phyloP scores from a whole-genome alignment of 1,139 yeast species.

The Geotrichum cucujoidarum region DNA sequence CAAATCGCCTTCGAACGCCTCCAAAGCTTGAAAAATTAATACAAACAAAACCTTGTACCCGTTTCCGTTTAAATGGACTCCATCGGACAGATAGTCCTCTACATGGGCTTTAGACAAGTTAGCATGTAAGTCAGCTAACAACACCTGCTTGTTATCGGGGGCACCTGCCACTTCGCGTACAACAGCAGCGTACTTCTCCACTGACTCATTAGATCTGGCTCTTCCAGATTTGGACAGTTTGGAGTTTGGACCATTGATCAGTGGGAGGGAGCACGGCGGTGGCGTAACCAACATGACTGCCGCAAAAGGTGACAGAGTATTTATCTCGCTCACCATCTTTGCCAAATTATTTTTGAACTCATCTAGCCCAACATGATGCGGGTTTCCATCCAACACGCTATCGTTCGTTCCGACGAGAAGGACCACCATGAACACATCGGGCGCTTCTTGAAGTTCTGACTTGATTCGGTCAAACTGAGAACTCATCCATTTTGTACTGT shows the following conservation, averaged over 20 bases:
- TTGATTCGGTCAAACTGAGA: constrained; percentile 12
- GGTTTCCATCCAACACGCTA: constrained; percentile 22
- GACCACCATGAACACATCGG: constrained; percentile 15
- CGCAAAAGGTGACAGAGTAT: constrained; percentile 1
- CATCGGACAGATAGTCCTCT: constrained; percentile 18
- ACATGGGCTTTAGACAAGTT: constrained; percentile 3
- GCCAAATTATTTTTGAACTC: constrained; percentile 12
- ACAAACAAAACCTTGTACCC: constrained; percentile 18
- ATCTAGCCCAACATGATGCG: constrained; percentile 20
- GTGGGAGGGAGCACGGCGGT: constrained; percentile 18
- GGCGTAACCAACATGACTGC: constrained; percentile 18
- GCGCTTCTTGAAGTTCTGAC: constrained; percentile 2
- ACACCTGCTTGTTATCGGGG: neutral
- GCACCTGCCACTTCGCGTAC: constrained; percentile 3
- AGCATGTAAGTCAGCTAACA: constrained; percentile 10
- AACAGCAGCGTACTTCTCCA: constrained; percentile 11
- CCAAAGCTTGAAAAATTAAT: constrained; percentile 1
- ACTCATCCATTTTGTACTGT: constrained; percentile 19
- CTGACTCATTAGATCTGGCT: constrained; percentile 14
- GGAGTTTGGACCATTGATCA: constrained; percentile 14
- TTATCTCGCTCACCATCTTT: constrained; percentile 1
- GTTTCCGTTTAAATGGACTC: constrained; percentile 20
- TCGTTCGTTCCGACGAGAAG: constrained; percentile 22
- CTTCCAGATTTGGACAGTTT: constrained; percentile 18
- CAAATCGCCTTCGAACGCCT: neutral